phyloP scores from a whole-genome alignment of 352 stramenopile species.

The Phytophthora syringae region DNA sequence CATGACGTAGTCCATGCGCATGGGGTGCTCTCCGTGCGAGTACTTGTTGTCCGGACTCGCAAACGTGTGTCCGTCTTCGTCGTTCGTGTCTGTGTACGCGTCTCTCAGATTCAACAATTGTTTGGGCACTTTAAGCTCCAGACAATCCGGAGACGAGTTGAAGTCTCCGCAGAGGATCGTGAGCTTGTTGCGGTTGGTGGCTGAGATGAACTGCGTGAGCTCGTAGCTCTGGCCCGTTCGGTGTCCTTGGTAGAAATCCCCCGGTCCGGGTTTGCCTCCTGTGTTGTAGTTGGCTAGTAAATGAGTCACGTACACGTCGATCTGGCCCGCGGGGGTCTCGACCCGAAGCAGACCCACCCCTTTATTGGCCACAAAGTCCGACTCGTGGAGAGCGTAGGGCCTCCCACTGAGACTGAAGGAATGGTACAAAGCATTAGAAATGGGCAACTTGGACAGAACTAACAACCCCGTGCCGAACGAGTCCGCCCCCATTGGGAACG shows the following conservation, averaged over 20 bases:
- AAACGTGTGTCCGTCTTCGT: conserved; percentile 71
- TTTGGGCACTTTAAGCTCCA: conserved; percentile 66
- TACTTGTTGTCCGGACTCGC: conserved; percentile 83
- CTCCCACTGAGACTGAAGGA: conserved; percentile 80
- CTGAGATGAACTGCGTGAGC: conserved; percentile 71
- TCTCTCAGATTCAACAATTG: conserved; percentile 64
- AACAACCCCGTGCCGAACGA: conserved; percentile 82
- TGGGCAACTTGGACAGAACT: conserved; percentile 75
- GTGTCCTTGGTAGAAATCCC: conserved; percentile 73
- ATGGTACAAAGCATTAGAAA: conserved; percentile 69
- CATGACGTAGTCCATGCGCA: conserved; percentile 88
- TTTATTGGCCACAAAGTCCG: conserved; percentile 85
- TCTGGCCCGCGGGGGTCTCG: conserved; percentile 58
- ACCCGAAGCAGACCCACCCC: conserved; percentile 71
- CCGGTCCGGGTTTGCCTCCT: conserved; percentile 66
- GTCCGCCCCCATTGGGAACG: conserved; percentile 69
- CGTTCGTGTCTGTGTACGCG: conserved; percentile 77
- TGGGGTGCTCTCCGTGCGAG: conserved; percentile 79
- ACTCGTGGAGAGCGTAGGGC: conserved; percentile 80
- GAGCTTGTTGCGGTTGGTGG: conserved; percentile 61
- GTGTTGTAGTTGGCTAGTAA: conserved; percentile 83
- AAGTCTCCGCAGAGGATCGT: conserved; percentile 81
- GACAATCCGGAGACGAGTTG: conserved; percentile 79
- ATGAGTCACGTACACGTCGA: conserved; percentile 85
- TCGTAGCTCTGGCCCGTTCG: conserved; percentile 75